Evolutionary conservation across 2,329 filamentous ascomycete genomes (phyloP).

Genomic region (Aciculosporium take): DNA sequence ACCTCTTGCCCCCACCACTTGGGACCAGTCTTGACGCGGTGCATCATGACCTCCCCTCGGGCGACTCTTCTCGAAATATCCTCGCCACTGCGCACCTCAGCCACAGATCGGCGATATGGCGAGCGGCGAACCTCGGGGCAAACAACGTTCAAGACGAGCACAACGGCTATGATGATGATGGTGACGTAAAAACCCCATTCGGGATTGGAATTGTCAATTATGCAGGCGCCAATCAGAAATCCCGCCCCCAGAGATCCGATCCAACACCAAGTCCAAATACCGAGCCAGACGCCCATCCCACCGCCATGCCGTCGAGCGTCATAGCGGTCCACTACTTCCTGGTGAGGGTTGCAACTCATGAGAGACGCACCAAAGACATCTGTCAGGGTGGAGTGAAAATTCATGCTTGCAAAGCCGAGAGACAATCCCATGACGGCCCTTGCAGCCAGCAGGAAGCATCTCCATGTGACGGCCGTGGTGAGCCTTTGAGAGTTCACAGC

Average conservation of each 20-base stretch:
- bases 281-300: constrained; percentile 67
- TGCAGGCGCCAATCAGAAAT: constrained; percentile 54
- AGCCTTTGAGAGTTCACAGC: constrained; percentile 43
- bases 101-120: constrained; percentile 52
- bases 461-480: constrained; percentile 40
- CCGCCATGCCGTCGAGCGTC: constrained; percentile 63
- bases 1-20: constrained; percentile 68
- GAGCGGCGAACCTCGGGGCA: constrained; percentile 59
- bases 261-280: constrained; percentile 65
- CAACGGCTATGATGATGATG: constrained; percentile 49
- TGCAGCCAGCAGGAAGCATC: constrained; percentile 46
- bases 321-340: constrained; percentile 51
- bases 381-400: constrained; percentile 55
- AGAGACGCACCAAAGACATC: constrained; percentile 66
- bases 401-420: constrained; percentile 65
- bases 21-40: constrained; percentile 56
- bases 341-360: constrained; percentile 57
- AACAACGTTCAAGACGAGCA: constrained; percentile 55
- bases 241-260: constrained; percentile 58
- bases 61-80: constrained; percentile 44
- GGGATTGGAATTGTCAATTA: constrained; percentile 51
- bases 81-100: constrained; percentile 43
- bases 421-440: constrained; percentile 52
- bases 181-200: constrained; percentile 66
- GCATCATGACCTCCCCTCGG: constrained; percentile 63